These are phyloP conservation scores for Lasiosphaeria ovina DNA, from an alignment of 495 filamentous ascomycete species.

Conservation along the genomic window DNA sequence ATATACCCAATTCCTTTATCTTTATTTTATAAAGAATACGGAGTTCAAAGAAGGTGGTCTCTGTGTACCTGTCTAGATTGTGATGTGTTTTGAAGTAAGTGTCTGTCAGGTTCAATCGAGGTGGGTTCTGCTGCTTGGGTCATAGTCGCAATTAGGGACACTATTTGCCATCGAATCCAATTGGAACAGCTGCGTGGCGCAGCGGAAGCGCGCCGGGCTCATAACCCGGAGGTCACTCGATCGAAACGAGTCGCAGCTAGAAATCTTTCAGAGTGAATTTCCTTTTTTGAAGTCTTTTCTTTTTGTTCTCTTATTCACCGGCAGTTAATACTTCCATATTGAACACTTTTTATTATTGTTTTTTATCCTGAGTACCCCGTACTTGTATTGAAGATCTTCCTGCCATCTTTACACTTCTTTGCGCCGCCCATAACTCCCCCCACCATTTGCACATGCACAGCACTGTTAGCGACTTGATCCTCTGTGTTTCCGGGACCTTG, in stretches of 20 bases:
- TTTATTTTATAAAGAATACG: too few relatives aligned
- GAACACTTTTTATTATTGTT: background rate
- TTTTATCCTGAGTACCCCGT: background rate
- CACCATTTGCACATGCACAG: background rate
- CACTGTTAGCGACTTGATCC: background rate
- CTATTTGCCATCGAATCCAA: too few relatives aligned
- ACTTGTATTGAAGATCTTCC: too few relatives aligned
- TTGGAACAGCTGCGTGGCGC: slow-evolving; percentile 46
- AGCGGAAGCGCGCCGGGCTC: slow-evolving; percentile 57
- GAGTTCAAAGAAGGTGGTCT: too few relatives aligned
- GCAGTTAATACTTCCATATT: background rate
- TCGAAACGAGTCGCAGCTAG: slow-evolving; percentile 54
- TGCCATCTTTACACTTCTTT: too few relatives aligned
- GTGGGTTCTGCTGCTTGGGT: background rate
- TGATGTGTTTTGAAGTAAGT: too few relatives aligned
- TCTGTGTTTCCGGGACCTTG: background rate
- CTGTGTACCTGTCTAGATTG: too few relatives aligned
- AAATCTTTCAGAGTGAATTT: slow-evolving; percentile 12
- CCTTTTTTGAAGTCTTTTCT: slow-evolving; percentile 14
- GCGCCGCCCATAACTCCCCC: too few relatives aligned
- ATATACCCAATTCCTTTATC: too few relatives aligned
- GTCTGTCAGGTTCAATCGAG: too few relatives aligned
- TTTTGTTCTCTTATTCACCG: background rate
- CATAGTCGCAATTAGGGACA: background rate
- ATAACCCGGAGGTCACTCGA: slow-evolving; percentile 56